Base-by-base conservation (phyloP, 768 basidiomycete species). In the Crepidotus variabilis region DNA sequence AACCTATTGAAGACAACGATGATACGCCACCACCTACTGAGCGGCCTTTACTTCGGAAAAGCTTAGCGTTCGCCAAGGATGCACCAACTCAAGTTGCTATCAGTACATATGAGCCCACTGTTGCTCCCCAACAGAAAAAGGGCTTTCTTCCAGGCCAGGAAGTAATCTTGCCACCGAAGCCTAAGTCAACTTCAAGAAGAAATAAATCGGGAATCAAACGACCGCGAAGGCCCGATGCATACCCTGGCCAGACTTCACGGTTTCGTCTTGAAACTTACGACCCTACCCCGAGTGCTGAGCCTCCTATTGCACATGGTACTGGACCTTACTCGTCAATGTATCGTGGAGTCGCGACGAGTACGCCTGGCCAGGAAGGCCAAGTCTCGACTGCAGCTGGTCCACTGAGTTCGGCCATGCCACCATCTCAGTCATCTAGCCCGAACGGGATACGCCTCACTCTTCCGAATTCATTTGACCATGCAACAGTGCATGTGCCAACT, bases 71-170 rank as follows among this genome's bases (percentile, higher is more conserved):
- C 62, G 67, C 74, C 8, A 46, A 51, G 35, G 54, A 55, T 51
- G 60, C 63, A 57, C 65, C 66, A 28, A 71, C 72, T 24, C 62
- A 67, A 45, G 51, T 48, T 20, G 68, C 63, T 53, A 62, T 76
- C 39, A 73, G 65, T 45, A 81, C 78, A 28, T 81, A 81, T 59
- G 68, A 80, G 60, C 75, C 75, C 10, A 54, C 71, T 16, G 67
- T 67, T 10, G 52, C 60, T 14, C 55, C 57, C 10, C 54, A 61
- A 21, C 69, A 58, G 6, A 67, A 61, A 11, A 60, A 66, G 1
- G 60, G 67, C 28, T 85, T 82, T 63, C 75, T 86, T 35, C 84
- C 84, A n/a, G 84, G 84, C 6, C 84, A 85, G 63, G 60, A 61
- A 34, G 62, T 64, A 18, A 56, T 61, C 6, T 47, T 56, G 9